Evolutionary conservation across 83 land plant genomes (phyloP), one percentile per base, ranked within the genome.

Genomic region (Picea abies): DNA sequence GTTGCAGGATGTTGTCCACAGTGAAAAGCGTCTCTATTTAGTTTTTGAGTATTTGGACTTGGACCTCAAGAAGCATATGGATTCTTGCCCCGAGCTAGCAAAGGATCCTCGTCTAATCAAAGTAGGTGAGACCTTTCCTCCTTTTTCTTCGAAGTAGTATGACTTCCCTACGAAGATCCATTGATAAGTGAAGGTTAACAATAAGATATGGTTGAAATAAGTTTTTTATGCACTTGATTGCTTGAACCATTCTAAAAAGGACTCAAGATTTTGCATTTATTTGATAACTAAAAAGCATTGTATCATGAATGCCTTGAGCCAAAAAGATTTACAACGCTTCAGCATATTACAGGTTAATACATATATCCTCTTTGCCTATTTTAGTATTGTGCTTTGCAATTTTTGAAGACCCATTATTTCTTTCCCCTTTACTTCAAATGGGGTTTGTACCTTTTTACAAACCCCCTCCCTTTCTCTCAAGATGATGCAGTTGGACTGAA

Each of bases 21-120:
- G 94, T 85, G 99, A 97, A 80, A 97, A 92, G 81, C 83, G 95
- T 29, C 79, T 97, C 76, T 97, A 97, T 82, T 82, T 97, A 60
- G 99, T 97, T 78, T 97, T 97, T 76, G 99, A 97, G 83, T 95
- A 97, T 87, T 90, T 97, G 81, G 99, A 97, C 81, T 84, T 97
- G 83, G 99, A 97, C 86, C 72, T 97, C 87, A 97, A 97, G 93
- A 97, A 97, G 84, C 96, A 93, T 88, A 97, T 97, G 99, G 99
- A 97, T 88, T 87, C 95, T 35, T 93, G 91, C 39, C 99, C 99
- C 25, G 98, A 95, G 12, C 88, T 97, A 80, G 86, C 95, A 1
- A 90, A 94, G 80, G 92, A 93, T 90, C 91, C 92, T 25, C 90
- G 89, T 49, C 47, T 94, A 47, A 84, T 97, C 80, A 97, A 97